phyloP scores from a whole-genome alignment of 352 stramenopile species.

The Pythium phragmitis region DNA sequence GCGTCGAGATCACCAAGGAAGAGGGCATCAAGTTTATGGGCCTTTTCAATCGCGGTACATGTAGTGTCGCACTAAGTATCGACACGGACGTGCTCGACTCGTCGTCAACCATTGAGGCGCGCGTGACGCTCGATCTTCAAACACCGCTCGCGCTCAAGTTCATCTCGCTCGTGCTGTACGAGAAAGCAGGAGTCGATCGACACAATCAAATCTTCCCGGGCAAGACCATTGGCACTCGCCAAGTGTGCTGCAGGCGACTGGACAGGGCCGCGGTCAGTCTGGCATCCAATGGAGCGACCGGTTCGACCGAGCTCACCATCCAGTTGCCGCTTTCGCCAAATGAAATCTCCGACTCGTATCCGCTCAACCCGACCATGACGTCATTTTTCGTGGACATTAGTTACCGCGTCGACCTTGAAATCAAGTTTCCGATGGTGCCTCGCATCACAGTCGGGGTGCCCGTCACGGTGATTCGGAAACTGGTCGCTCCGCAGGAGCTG shows the following conservation, averaged over 20 bases:
- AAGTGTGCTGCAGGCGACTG: background rate
- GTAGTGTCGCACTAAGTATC: background rate
- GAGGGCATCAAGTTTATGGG: background rate
- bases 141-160: background rate
- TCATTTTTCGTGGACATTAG: constrained; percentile 8
- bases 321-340: constrained; percentile 14
- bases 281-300: background rate
- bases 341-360: constrained; percentile 6
- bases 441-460: constrained; percentile 6
- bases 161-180: constrained; percentile 3
- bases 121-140: background rate
- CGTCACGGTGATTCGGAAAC: constrained; percentile 11
- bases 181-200: background rate
- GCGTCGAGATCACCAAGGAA: background rate
- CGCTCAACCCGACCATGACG: constrained; percentile 16
- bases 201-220: background rate
- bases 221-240: background rate
- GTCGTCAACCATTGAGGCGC: constrained; percentile 3
- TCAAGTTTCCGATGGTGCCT: constrained; percentile 6
- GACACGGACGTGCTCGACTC: constrained; percentile 1
- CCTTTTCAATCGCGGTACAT: background rate
- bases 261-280: background rate
- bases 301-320: background rate
- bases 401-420: constrained; percentile 16
- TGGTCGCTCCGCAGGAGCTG: background rate